A percentile compares a stretch with the other conserved stretches of the same genome.
These are phyloP conservation scores for Xylaria sp. DNA, from an alignment of 495 filamentous ascomycete species.

Conservation along the genomic window DNA sequence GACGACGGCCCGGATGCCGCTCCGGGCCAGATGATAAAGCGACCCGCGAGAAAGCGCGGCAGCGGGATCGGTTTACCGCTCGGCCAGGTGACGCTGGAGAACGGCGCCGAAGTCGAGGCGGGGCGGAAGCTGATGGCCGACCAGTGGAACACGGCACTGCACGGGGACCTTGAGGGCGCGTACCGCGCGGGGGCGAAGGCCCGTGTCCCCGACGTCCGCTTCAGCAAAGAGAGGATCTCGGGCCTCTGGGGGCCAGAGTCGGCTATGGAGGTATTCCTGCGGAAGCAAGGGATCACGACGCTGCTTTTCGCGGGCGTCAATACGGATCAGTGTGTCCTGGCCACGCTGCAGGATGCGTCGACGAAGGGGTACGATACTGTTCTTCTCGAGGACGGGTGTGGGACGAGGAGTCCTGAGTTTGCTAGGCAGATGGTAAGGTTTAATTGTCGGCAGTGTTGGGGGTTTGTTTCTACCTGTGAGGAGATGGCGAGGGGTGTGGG, in stretches of 20 bases:
- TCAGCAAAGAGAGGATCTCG: constrained; percentile 45
- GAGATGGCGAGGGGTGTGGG: constrained; percentile 27
- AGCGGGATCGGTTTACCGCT: constrained; percentile 37
- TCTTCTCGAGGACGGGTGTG: constrained; percentile 15
- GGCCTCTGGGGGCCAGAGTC: constrained; percentile 44
- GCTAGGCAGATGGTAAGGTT: constrained; percentile 1
- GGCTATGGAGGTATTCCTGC: constrained; percentile 37
- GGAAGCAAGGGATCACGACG: constrained; percentile 42
- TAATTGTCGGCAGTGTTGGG: constrained; percentile 23
- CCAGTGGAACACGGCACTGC: constrained; percentile 45
- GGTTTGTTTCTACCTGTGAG: constrained; percentile 27
- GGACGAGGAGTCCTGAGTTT: constrained; percentile 8
- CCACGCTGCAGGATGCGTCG: constrained; percentile 40
- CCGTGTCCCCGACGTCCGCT: constrained; percentile 40
- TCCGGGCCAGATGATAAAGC: neutral
- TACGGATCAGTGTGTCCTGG: constrained; percentile 39
- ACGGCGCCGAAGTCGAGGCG: constrained; percentile 38
- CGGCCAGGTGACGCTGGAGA: constrained; percentile 35
- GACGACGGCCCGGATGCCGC: neutral
- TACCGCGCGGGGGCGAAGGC: constrained; percentile 13
- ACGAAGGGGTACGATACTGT: constrained; percentile 20
- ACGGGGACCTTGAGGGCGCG: constrained; percentile 26
- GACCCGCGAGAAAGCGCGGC: neutral
- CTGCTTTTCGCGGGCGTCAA: constrained; percentile 39
- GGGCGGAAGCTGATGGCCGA: constrained; percentile 43